Percentiles rank a stretch among this genome's conserved stretches.
Evolutionary conservation across 1,139 yeast genomes (phyloP).

Genomic region (Suhomyces coccinellae): DNA sequence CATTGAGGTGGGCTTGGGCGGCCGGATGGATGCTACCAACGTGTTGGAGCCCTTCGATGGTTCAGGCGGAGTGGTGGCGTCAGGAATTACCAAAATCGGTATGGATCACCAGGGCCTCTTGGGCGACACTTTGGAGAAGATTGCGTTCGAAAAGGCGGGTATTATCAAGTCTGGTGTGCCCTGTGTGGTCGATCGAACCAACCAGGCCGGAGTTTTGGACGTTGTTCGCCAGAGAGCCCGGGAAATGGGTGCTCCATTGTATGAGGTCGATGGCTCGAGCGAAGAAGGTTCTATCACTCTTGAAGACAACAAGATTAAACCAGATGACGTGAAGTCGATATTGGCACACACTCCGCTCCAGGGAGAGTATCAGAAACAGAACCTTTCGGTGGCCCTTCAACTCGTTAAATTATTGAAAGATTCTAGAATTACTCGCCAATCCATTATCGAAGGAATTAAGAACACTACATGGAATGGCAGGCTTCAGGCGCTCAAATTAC

Average conservation of each 20-base stretch:
- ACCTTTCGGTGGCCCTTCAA: slow-evolving; percentile 68
- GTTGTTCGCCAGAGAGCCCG: slow-evolving; percentile 34
- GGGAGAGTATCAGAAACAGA: slow-evolving; percentile 72
- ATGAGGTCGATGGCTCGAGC: slow-evolving; percentile 19
- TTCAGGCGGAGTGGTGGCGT: slow-evolving; percentile 50
- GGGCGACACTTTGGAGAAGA: slow-evolving; percentile 61
- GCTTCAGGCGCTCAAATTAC: slow-evolving; percentile 45
- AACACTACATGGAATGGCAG: slow-evolving; percentile 63
- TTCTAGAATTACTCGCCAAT: slow-evolving; percentile 22
- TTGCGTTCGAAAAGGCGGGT: slow-evolving; percentile 83
- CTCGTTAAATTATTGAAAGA: slow-evolving; percentile 44
- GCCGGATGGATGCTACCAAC: slow-evolving; percentile 85
- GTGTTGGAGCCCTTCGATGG: slow-evolving; percentile 38
- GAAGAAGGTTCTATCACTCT: slow-evolving; percentile 1
- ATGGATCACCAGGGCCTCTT: slow-evolving; percentile 78
- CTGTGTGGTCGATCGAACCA: slow-evolving; percentile 73
- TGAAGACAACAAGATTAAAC: slow-evolving; percentile 1
- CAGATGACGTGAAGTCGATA: slow-evolving; percentile 14
- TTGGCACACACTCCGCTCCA: slow-evolving; percentile 50
- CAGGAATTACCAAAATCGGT: slow-evolving; percentile 83
- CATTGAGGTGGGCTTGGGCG: slow-evolving; percentile 90
- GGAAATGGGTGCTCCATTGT: slow-evolving; percentile 18
- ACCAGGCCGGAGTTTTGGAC: slow-evolving; percentile 49
- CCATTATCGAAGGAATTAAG: slow-evolving; percentile 52
- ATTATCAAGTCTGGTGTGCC: slow-evolving; percentile 64